A percentile compares a stretch with the other conserved stretches of the same genome.
Conservation (phyloP, 2,329 filamentous ascomycete genomes). For the Phialophora tarda region DNA sequence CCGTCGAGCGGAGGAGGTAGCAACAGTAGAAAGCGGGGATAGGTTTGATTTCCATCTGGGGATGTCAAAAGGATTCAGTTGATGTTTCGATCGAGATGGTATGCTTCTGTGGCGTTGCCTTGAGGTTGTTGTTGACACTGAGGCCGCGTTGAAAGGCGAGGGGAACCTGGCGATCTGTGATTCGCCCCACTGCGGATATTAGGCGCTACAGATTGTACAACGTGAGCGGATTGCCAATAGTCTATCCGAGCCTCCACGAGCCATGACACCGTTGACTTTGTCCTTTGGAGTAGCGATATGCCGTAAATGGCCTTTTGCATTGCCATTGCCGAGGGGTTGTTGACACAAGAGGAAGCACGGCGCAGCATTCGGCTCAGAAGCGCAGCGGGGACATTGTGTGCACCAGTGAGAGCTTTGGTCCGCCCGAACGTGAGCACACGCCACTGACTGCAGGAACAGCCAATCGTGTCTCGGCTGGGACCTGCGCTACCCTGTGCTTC, state of each 20-base stretch:
- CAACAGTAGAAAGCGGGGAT: slow-evolving; percentile 93
- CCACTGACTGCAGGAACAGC: slow-evolving; percentile 2
- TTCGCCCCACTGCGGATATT: background rate
- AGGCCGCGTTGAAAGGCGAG: background rate
- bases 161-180: background rate
- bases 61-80: background rate
- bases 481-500: slow-evolving; percentile 9
- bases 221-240: background rate
- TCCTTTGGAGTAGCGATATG: background rate
- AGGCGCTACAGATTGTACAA: background rate
- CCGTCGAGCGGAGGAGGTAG: slow-evolving; percentile 85
- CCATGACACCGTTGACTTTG: background rate
- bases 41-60: slow-evolving; percentile 52
- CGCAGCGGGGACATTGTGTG: background rate
- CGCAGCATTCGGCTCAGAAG: background rate
- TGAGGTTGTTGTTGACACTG: background rate
- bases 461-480: slow-evolving; percentile 8
- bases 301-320: background rate
- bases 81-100: background rate
- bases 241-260: too few relatives aligned
- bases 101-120: background rate
- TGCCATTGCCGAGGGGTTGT: background rate
- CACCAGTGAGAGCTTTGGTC: background rate
- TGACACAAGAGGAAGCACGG: background rate
- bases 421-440: background rate